phyloP scores from a whole-genome alignment of 2,329 filamentous ascomycete genomes.

The Arachnomyces sp. region DNA sequence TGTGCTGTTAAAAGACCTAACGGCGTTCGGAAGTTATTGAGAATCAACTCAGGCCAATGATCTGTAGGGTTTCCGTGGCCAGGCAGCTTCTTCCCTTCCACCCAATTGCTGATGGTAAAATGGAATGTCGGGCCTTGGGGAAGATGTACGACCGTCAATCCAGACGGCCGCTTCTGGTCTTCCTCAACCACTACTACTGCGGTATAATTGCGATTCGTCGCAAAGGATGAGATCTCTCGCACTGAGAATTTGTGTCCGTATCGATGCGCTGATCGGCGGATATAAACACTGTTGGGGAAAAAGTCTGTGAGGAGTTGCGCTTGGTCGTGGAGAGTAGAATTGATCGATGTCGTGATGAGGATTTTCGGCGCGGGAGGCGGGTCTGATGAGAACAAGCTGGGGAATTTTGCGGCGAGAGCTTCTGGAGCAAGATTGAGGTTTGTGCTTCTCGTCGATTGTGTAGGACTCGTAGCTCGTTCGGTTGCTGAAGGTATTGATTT shows the following conservation, averaged over 20 bases:
- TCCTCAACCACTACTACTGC: slow-evolving; percentile 80
- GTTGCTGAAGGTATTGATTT: slow-evolving; percentile 33
- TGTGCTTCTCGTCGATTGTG: slow-evolving; percentile 49
- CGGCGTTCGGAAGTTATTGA: slow-evolving; percentile 93
- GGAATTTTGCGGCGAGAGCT: slow-evolving; percentile 54
- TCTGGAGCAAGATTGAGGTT: slow-evolving; percentile 56
- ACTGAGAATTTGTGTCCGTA: slow-evolving; percentile 88
- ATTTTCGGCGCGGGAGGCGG: slow-evolving; percentile 65
- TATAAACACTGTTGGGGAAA: slow-evolving; percentile 75
- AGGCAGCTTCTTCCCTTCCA: slow-evolving; percentile 77
- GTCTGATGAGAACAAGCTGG: slow-evolving; percentile 47
- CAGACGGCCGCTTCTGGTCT: slow-evolving; percentile 76
- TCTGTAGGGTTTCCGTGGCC: slow-evolving; percentile 86
- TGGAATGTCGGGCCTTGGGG: slow-evolving; percentile 85
- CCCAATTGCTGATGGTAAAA: slow-evolving; percentile 83
- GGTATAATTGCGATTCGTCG: slow-evolving; percentile 73
- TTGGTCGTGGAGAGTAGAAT: slow-evolving; percentile 79
- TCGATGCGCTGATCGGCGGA: slow-evolving; percentile 74
- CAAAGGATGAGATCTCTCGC: slow-evolving; percentile 81
- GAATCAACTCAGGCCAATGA: slow-evolving; percentile 79
- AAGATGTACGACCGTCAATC: slow-evolving; percentile 75
- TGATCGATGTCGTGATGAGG: slow-evolving; percentile 82
- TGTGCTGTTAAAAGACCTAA: slow-evolving; percentile 81
- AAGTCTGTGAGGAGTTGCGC: slow-evolving; percentile 69
- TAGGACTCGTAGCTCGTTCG: slow-evolving; percentile 48